Conservation (phyloP, 2,329 filamentous ascomycete genomes). For the Fusarium phyllophilum region DNA sequence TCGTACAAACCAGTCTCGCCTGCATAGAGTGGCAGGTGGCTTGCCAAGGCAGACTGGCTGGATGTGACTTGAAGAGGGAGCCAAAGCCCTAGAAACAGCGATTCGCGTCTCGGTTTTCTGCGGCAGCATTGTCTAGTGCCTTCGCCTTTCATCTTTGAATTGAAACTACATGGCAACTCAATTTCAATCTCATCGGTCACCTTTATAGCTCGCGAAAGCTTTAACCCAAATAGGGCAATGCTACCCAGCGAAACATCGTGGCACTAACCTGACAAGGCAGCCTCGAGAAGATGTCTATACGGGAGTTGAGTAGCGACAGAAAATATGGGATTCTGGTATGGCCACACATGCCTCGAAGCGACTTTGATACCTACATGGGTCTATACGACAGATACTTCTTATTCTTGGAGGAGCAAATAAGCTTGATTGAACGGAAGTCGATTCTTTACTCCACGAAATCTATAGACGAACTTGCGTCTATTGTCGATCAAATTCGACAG, state of each 20-base stretch:
- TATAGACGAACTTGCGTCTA: neutral
- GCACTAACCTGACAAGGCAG: neutral
- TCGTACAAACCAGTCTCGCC: neutral
- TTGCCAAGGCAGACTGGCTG: neutral
- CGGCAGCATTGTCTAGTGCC: neutral
- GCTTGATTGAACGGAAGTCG: neutral
- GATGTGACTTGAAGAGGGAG: neutral
- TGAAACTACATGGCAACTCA: neutral
- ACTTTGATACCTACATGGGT: neutral
- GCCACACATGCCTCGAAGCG: neutral
- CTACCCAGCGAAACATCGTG: neutral
- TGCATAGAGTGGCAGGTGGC: neutral
- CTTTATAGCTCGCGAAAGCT: neutral
- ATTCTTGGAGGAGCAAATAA: neutral
- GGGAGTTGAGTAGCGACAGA: accelerated
- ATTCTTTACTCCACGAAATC: neutral
- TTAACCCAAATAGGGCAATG: neutral
- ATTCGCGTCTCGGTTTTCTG: neutral
- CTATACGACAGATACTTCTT: constrained; percentile 1
- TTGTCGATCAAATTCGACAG: neutral
- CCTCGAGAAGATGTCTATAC: neutral
- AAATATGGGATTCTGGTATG: neutral
- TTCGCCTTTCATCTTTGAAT: too few species aligned
- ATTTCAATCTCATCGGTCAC: neutral
- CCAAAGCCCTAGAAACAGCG: neutral